These are phyloP conservation scores for Ophiocordyceps camponoti-floridani DNA, from an alignment of 2,329 filamentous ascomycete genomes.

Conservation along the genomic window DNA sequence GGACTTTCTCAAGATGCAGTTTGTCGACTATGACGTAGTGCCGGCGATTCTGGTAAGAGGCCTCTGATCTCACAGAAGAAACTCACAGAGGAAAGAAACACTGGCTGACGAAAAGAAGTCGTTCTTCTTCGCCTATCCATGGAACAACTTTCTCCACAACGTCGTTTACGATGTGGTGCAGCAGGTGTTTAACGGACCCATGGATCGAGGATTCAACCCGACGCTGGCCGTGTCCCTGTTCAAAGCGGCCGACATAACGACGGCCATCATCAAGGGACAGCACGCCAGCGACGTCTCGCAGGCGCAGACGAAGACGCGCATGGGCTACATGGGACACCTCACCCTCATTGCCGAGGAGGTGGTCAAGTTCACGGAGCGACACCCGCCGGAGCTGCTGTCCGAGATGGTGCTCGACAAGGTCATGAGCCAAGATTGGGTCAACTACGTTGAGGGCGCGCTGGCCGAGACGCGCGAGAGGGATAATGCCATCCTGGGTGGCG, in stretches of 20 bases:
- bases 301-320: conserved; percentile 64
- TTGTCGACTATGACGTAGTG: conserved; percentile 86
- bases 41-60: conserved; percentile 75
- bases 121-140: conserved; percentile 96
- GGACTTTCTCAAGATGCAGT: conserved; percentile 88
- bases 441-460: conserved; percentile 83
- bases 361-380: conserved; percentile 91
- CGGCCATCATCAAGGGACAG: conserved; percentile 84
- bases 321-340: conserved; percentile 96
- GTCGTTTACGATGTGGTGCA: conserved; percentile 98
- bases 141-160: conserved; percentile 99
- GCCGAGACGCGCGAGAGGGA: conserved; percentile 89
- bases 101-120: conserved; percentile 33
- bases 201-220: conserved; percentile 90
- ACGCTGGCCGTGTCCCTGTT: conserved; percentile 84
- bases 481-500: conserved; percentile 93
- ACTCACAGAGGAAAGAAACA: too few relatives aligned
- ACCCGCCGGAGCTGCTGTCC: conserved; percentile 74
- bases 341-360: conserved; percentile 96
- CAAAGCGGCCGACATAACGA: conserved; percentile 74
- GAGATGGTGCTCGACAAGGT: conserved; percentile 74
- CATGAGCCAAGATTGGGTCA: conserved; percentile 78
- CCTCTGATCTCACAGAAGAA: too few relatives aligned
- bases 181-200: conserved; percentile 95
- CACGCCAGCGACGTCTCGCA: conserved; percentile 74